Evolutionary conservation across 139 green algal species (phyloP), one percentile per base, ranked within the genome.

Genomic region (Chara braunii): DNA sequence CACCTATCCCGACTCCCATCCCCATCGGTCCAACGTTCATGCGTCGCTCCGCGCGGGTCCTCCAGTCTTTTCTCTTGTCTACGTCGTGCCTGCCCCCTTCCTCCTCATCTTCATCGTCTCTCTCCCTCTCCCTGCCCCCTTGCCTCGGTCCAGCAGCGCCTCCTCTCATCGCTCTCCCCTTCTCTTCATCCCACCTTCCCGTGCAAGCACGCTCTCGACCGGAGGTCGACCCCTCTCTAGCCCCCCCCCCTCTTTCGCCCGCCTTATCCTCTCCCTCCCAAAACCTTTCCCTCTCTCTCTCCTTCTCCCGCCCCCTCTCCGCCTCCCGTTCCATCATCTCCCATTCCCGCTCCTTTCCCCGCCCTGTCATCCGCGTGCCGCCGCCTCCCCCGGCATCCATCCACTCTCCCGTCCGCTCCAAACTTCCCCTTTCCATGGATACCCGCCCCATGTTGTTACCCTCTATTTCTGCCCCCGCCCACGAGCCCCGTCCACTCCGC

Each of bases 21-120:
- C n/a, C 7, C 12, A n/a, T n/a, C 40, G 40, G 40, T 26, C 18
- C 18, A 48, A 48, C 40, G n/a, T 48, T n/a, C 35, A 29, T 18
- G n/a, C 37, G n/a, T 34, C 31, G 6, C 30, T 22, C 60, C 60
- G 30, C 18, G 23, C 68, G 18, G 28, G 29, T 67, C 14, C 12
- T 14, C 50, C 53, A 30, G 26, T 70, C n/a, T 24, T 24, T 66
- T 12, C 22, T n/a, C 60, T 57, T 33, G 51, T 66, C n/a, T 72
- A 28, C 23, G 52, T 30, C n/a, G 28, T 30, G 3, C 44, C 44
- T 28, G 31, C 31, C 9, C 44, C 44, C 45, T 55, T 36, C 23
- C 32, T 65, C 23, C 56, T 36, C 56, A 31, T 51, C 56, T 43
- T 36, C 56, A 52, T 65, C 28, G n/a, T 8, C n/a, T 3, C 22